Conservation (phyloP, 2,329 filamentous ascomycete genomes). For the Nothophoma quercina region DNA sequence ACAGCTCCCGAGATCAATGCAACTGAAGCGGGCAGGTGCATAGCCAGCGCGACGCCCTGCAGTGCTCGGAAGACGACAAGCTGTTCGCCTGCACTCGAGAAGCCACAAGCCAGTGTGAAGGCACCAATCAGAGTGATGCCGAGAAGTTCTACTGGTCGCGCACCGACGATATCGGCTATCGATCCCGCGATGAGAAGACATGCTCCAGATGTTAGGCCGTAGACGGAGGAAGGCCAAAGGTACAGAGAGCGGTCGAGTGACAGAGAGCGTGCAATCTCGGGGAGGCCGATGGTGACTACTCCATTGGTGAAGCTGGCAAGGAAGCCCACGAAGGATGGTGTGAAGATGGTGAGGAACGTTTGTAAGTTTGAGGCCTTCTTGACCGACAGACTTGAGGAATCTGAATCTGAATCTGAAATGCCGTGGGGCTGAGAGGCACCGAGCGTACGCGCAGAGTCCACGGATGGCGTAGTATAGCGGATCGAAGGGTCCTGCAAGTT, state of each 20-base stretch:
- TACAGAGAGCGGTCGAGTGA: constrained; percentile 40
- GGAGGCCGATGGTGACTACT: constrained; percentile 53
- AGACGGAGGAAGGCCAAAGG: constrained; percentile 46
- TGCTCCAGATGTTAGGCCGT: constrained; percentile 56
- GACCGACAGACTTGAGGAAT: constrained; percentile 3
- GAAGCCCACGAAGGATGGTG: constrained; percentile 39
- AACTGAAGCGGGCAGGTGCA: constrained; percentile 58
- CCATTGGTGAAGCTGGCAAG: constrained; percentile 47
- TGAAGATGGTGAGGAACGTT: constrained; percentile 30
- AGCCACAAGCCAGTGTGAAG: constrained; percentile 57
- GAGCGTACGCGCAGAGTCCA: not conserved
- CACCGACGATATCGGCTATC: constrained; percentile 60
- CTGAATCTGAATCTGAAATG: constrained; percentile 1
- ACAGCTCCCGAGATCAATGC: constrained; percentile 52
- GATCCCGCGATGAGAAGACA: constrained; percentile 59
- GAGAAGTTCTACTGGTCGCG: constrained; percentile 53
- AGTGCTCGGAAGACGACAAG: constrained; percentile 55
- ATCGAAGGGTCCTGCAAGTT: not conserved
- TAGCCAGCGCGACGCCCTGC: constrained; percentile 56
- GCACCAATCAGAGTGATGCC: constrained; percentile 53
- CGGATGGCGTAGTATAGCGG: not conserved
- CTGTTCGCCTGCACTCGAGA: constrained; percentile 54
- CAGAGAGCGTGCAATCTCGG: constrained; percentile 49
- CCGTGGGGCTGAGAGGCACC: not conserved
- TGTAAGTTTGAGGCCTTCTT: constrained; percentile 20